phyloP scores from a whole-genome alignment of 2,329 filamentous ascomycete genomes.

The Trichocomaceae sp. region DNA sequence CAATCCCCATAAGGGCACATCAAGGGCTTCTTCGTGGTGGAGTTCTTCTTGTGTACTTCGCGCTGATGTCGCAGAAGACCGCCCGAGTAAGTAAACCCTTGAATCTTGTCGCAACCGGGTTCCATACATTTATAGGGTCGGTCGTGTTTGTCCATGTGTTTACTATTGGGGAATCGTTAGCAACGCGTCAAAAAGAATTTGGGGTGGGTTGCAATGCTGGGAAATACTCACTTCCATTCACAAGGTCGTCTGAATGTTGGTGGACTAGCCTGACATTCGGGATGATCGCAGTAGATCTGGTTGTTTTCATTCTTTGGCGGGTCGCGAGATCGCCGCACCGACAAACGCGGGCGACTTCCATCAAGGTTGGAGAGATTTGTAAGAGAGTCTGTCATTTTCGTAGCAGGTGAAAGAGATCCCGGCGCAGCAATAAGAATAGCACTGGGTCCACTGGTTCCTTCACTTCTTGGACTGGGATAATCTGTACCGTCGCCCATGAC shows the following conservation, averaged over 20 bases:
- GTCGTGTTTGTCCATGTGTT: conserved; percentile 98
- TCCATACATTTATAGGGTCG: conserved; percentile 81
- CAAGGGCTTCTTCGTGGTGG: conserved; percentile 77
- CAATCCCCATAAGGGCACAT: conserved; percentile 82
- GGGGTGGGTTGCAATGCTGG: no score
- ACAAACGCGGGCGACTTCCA: conserved; percentile 34
- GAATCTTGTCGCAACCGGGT: conserved; percentile 80
- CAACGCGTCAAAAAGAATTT: conserved; percentile 15
- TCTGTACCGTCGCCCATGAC: conserved; percentile 38
- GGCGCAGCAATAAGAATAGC: conserved; percentile 31
- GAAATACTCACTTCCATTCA: conserved; percentile 76
- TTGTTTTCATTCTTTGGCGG: conserved; percentile 60
- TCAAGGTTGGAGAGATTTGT: conserved; percentile 16
- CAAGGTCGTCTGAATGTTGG: conserved; percentile 73
- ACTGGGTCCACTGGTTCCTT: conserved; percentile 32
- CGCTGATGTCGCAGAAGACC: conserved; percentile 84
- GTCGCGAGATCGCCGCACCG: conserved; percentile 41
- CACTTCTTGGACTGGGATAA: conserved; percentile 40
- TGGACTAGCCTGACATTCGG: conserved; percentile 59
- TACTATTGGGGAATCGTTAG: conserved; percentile 47
- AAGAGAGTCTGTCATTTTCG: conserved; percentile 31
- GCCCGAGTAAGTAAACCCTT: conserved; percentile 91
- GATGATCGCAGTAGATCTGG: conserved; percentile 68
- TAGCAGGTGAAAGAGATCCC: conserved; percentile 26
- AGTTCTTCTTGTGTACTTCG: conserved; percentile 87